These are phyloP conservation scores for Wallacemonas collosoma DNA, from an alignment of 208 protist species.

Conservation along the genomic window DNA sequence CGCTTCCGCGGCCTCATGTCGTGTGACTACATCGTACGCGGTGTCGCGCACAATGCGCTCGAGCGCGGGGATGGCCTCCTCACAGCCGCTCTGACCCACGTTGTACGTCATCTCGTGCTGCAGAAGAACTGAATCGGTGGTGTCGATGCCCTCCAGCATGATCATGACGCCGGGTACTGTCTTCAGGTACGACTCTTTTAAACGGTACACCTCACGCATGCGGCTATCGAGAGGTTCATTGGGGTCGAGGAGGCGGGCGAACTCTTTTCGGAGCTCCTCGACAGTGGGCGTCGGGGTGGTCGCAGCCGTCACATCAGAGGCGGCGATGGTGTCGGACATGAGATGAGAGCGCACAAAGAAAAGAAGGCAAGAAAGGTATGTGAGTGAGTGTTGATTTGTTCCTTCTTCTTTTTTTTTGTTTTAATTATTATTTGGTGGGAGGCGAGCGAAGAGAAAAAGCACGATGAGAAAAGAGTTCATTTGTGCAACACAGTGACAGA, in stretches of 20 bases:
- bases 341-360: constrained; percentile 5
- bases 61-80: constrained; percentile 79
- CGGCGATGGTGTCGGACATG: constrained; percentile 18
- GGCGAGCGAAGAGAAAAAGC: too few species aligned
- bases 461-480: too few species aligned
- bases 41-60: constrained; percentile 60
- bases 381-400: too few species aligned
- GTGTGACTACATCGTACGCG: constrained; percentile 94
- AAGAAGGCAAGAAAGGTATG: constrained; percentile 17
- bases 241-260: constrained; percentile 70
- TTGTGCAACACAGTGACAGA: too few species aligned
- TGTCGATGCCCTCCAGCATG: constrained; percentile 76
- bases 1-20: constrained; percentile 96
- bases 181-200: constrained; percentile 79
- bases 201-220: constrained; percentile 86
- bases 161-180: constrained; percentile 52
- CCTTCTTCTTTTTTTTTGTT: too few species aligned
- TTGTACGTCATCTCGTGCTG: constrained; percentile 98
- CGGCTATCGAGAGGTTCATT: constrained; percentile 78
- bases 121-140: constrained; percentile 93
- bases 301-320: background rate
- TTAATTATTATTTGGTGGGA: too few species aligned
- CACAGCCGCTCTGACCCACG: constrained; percentile 94
- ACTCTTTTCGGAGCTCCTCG: constrained; percentile 57
- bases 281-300: constrained; percentile 29